These are phyloP conservation scores for Bipolaris bicolor DNA, from an alignment of 2,329 filamentous ascomycete genomes.

Conservation along the genomic window DNA sequence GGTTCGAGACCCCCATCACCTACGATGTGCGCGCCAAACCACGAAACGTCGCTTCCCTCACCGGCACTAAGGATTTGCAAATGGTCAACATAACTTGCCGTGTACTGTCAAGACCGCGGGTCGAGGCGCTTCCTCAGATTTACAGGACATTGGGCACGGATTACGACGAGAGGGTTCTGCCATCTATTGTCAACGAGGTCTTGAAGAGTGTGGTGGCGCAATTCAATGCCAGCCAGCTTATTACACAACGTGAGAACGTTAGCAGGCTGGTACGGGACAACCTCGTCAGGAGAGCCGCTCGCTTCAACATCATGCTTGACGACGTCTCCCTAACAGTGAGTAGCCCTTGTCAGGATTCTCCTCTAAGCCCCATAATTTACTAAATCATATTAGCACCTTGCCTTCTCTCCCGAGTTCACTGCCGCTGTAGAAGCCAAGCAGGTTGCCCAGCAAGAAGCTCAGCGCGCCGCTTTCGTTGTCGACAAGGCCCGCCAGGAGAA, in stretches of 20 bases:
- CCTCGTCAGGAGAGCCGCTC: constrained; percentile 83
- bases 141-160: constrained; percentile 94
- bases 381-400: constrained; percentile 61
- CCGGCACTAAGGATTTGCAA: constrained; percentile 98
- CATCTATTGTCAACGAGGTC: constrained; percentile 99
- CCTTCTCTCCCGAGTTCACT: constrained; percentile 73
- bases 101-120: constrained; percentile 89
- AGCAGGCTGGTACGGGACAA: constrained; percentile 91
- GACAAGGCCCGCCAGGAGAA: constrained; percentile 99
- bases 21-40: constrained; percentile 99
- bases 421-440: constrained; percentile 73
- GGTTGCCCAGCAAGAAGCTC: constrained; percentile 85
- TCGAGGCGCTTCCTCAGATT: constrained; percentile 91
- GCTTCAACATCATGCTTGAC: constrained; percentile 96
- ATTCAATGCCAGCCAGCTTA: constrained; percentile 97
- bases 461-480: constrained; percentile 94
- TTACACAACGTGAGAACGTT: constrained; percentile 98
- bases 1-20: constrained; percentile 95
- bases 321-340: constrained; percentile 93
- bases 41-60: constrained; percentile 93
- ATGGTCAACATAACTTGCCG: constrained; percentile 99
- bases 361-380: constrained; percentile 13
- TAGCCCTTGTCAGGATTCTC: constrained; percentile 32
- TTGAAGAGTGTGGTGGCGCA: constrained; percentile 98
- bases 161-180: constrained; percentile 97